Conservation (phyloP, 2,329 filamentous ascomycete species). For the Dendryphion nanum region DNA sequence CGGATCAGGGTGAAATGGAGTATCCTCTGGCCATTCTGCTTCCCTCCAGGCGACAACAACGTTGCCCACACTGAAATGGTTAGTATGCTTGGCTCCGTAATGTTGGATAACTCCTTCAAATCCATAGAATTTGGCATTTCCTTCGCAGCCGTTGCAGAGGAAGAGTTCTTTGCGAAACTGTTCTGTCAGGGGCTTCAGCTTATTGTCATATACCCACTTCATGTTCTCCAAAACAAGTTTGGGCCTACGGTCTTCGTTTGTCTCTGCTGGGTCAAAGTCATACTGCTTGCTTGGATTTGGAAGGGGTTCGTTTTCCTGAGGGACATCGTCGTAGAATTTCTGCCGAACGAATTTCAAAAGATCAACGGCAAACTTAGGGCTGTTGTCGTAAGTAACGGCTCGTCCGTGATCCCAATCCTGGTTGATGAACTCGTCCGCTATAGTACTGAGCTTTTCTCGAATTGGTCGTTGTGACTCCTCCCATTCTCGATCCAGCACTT, state of each 20-base stretch:
- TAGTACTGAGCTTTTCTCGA: conserved; percentile 61
- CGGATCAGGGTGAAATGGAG: conserved; percentile 69
- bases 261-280: no score
- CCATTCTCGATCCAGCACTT: conserved; percentile 67
- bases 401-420: conserved; percentile 64
- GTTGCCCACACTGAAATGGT: conserved; percentile 65
- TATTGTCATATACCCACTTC: conserved; percentile 80
- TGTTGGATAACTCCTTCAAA: conserved; percentile 81
- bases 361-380: conserved; percentile 68
- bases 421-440: conserved; percentile 69
- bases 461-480: conserved; percentile 68
- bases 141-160: conserved; percentile 66
- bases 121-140: conserved; percentile 65
- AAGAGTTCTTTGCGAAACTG: conserved; percentile 69
- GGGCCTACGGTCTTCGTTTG: conserved; percentile 54
- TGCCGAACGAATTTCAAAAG: conserved; percentile 66
- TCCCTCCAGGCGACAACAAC: conserved; percentile 73
- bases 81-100: conserved; percentile 79
- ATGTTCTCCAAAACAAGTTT: conserved; percentile 77
- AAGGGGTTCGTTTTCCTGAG: not conserved
- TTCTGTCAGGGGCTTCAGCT: conserved; percentile 69
- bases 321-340: conserved; percentile 54
- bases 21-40: conserved; percentile 73
- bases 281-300: not conserved
- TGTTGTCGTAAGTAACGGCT: conserved; percentile 62